Conservation (phyloP, 768 basidiomycete species). For the Postia placenta region DNA sequence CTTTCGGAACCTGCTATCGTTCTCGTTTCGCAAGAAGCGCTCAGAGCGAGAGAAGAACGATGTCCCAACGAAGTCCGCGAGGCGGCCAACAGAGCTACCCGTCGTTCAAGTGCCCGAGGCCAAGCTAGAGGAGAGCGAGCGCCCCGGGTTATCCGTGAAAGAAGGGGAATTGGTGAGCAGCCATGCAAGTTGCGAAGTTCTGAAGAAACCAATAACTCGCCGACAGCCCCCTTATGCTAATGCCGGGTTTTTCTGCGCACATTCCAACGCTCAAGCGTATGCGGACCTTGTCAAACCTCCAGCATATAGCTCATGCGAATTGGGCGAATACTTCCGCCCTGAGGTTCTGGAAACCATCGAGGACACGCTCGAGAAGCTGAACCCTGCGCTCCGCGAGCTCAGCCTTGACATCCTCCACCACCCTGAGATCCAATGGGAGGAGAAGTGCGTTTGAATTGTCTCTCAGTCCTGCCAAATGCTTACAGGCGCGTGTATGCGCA, state of each 20-base stretch:
- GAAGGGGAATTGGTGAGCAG: not conserved
- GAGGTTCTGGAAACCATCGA: slow-evolving; percentile 52
- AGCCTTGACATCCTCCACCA: slow-evolving; percentile 50
- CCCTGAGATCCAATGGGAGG: slow-evolving; percentile 14
- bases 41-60: not conserved
- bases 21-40: not conserved
- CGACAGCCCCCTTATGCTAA: slow-evolving; percentile 8
- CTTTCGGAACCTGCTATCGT: slow-evolving; percentile 4
- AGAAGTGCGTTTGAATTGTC: slow-evolving; percentile 5
- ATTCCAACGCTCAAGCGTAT: not conserved
- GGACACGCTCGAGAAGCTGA: slow-evolving; percentile 42
- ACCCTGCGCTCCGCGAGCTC: slow-evolving; percentile 49
- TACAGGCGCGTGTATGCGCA: too few species aligned
- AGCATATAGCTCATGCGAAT: slow-evolving; percentile 16
- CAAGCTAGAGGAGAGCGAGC: not conserved
- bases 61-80: not conserved
- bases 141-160: not conserved
- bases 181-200: not conserved
- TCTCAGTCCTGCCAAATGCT: not conserved
- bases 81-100: not conserved
- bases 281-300: slow-evolving; percentile 10
- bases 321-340: slow-evolving; percentile 11
- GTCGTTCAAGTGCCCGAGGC: not conserved
- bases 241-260: slow-evolving; percentile 6
- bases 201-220: slow-evolving; percentile 3